Base-by-base conservation (phyloP, 176 grass and related monocot genomes). In the Metroxylon sagu region DNA sequence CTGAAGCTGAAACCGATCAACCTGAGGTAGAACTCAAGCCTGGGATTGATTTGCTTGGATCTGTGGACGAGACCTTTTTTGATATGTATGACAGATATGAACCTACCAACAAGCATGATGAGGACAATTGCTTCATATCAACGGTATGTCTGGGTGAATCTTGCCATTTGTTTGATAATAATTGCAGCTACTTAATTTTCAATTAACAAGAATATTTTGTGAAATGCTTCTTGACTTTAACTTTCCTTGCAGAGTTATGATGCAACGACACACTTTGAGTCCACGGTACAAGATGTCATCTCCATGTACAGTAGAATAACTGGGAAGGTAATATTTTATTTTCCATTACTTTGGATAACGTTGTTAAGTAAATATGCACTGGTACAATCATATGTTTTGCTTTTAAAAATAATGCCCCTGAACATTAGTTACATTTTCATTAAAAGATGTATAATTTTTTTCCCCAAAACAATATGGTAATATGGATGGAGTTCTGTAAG, bases 261-360 rank as follows among this genome's bases (percentile, higher is more conserved):
- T 78, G 76, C 92, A 28, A 96, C 86, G 18, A 96, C 87, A 65
- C 92, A 96, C 65, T 96, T 96, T 54, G 92, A 96, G 61, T 88
- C 92, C 26, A 96, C 92, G 29, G 92, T 96, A 51, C 65, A 63
- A 60, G 92, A 96, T 77, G 92, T 90, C n/a, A 86, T 96, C 60
- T 61, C 72, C 18, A 77, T 90, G 26, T 96, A 96, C 66, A 90
- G 77, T 23, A 76, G 53, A 30, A 90, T 96, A 55, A 96, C 92
- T 0, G 92, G 78, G 63, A 96, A 96, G 92, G 92, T 96, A 96
- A 59, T 54, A 62, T 49, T 19, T 56, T 75, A 23, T 23, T 23
- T 23, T 23, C 21, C 49, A 21, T 63, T 4, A 53, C 54, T 65
- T 25, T 67, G 6, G 30, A 30, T 23, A 50, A 53, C 53, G 71